Evolutionary conservation across 2,329 filamentous ascomycete genomes (phyloP).

Genomic region (Venturia oleaginea): DNA sequence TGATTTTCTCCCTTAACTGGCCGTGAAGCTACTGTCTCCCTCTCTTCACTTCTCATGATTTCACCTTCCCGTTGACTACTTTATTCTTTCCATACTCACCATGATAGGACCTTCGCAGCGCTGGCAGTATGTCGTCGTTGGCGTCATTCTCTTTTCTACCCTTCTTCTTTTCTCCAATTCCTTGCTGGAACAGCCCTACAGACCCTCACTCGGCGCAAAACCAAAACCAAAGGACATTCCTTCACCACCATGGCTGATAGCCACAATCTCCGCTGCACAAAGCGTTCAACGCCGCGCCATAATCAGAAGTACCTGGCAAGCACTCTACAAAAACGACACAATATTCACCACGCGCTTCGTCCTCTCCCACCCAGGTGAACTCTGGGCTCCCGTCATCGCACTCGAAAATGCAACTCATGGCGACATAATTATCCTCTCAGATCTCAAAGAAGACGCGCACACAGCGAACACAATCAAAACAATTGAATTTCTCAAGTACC

Average conservation of each 20-base stretch:
- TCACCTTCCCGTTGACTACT: neutral
- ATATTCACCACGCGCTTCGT: slow-evolving; percentile 25
- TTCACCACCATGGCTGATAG: slow-evolving; percentile 5
- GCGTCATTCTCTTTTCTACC: neutral
- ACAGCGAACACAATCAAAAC: slow-evolving; percentile 29
- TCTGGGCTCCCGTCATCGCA: slow-evolving; percentile 21
- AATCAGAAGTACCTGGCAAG: slow-evolving; percentile 28
- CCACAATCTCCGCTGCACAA: slow-evolving; percentile 7
- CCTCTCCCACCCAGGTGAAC: slow-evolving; percentile 23
- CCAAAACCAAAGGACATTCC: neutral
- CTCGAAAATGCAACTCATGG: slow-evolving; percentile 27
- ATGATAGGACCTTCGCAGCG: neutral
- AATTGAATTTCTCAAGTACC: slow-evolving; percentile 27
- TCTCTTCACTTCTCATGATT: neutral
- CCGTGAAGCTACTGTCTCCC: neutral
- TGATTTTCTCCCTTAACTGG: neutral
- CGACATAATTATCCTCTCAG: slow-evolving; percentile 28
- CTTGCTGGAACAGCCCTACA: slow-evolving; percentile 2
- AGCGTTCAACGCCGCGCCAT: slow-evolving; percentile 14
- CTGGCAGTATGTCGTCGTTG: neutral
- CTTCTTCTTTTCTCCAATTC: neutral
- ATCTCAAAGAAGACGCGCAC: slow-evolving; percentile 24
- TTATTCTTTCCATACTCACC: neutral
- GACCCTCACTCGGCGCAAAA: neutral
- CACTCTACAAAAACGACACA: slow-evolving; percentile 22